Conservation (phyloP, 2,329 filamentous ascomycete genomes). For the Phyllosticta citrichinensis region DNA sequence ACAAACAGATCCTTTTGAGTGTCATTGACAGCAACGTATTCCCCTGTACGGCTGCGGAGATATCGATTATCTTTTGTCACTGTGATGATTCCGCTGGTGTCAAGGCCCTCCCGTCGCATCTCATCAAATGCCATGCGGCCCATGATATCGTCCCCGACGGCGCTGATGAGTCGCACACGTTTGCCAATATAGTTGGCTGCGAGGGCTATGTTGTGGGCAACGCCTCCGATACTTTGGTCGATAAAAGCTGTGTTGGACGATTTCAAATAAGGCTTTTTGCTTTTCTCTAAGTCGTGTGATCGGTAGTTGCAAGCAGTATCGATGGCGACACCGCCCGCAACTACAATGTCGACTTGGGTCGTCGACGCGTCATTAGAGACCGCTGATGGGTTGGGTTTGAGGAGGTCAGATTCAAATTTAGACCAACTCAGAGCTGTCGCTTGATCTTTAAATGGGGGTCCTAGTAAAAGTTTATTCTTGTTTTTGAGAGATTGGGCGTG, state of each 20-base stretch:
- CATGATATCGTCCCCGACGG: constrained; percentile 69
- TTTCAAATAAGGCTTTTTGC: too few relatives aligned
- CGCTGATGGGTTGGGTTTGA: too few relatives aligned
- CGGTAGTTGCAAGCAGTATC: constrained; percentile 76
- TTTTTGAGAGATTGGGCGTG: too few relatives aligned
- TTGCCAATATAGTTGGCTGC: constrained; percentile 64
- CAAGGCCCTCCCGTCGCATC: constrained; percentile 52
- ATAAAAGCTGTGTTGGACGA: too few relatives aligned
- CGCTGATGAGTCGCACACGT: constrained; percentile 63
- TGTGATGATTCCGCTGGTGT: constrained; percentile 50
- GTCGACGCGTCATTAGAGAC: not conserved
- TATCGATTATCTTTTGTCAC: constrained; percentile 4
- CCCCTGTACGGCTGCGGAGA: constrained; percentile 56
- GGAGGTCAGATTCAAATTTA: too few relatives aligned
- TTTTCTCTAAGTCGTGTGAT: too few relatives aligned
- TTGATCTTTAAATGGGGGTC: too few relatives aligned
- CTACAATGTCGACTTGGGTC: constrained; percentile 52
- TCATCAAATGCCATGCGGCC: constrained; percentile 63
- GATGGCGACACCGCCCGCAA: constrained; percentile 82
- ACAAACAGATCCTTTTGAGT: constrained; percentile 71
- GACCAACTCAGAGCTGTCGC: too few relatives aligned
- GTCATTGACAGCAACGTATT: constrained; percentile 88
- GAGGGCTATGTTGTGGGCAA: constrained; percentile 83
- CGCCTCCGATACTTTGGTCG: constrained; percentile 71
- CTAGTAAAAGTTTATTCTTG: too few relatives aligned